Evolutionary conservation across 768 basidiomycete genomes (phyloP).

Genomic region (Pleurotus djamor): DNA sequence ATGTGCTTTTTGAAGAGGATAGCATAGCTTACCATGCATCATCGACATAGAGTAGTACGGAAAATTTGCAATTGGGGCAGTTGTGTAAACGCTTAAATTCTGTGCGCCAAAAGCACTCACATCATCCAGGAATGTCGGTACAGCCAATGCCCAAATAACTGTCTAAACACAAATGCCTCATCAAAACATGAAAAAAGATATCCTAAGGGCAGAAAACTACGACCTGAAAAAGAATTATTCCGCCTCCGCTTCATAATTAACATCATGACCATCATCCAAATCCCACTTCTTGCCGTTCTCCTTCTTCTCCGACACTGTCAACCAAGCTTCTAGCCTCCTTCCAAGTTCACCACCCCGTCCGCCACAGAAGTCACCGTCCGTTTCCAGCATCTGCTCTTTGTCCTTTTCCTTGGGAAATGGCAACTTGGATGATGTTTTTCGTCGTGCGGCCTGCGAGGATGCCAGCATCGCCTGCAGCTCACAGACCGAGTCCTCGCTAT

Average conservation of each 20-base stretch:
- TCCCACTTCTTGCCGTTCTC: conserved; percentile 12
- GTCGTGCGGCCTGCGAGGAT: conserved; percentile 9
- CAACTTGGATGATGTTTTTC: conserved; percentile 41
- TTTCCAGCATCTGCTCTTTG: conserved; percentile 68
- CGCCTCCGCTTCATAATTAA: conserved; percentile 10
- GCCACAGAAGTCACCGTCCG: conserved; percentile 75
- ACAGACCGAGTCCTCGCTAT: background rate
- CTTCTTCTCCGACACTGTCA: conserved; percentile 38
- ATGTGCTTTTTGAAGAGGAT: too few relatives aligned
- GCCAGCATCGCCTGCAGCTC: background rate
- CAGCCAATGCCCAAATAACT: too few relatives aligned
- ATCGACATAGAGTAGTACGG: too few relatives aligned
- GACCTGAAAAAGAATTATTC: background rate
- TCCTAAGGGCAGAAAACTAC: too few relatives aligned
- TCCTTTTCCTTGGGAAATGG: conserved; percentile 61
- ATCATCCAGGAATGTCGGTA: too few relatives aligned
- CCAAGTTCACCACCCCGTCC: conserved; percentile 80
- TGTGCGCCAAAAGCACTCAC: too few relatives aligned
- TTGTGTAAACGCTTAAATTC: too few relatives aligned
- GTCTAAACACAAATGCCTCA: too few relatives aligned
- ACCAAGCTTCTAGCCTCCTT: conserved; percentile 72
- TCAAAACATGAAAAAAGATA: too few relatives aligned
- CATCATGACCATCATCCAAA: conserved; percentile 12
- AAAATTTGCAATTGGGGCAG: too few relatives aligned
- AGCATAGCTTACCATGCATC: too few relatives aligned